phyloP scores from a whole-genome alignment of 257 asterid genomes.

The Salvia miltiorrhiza region DNA sequence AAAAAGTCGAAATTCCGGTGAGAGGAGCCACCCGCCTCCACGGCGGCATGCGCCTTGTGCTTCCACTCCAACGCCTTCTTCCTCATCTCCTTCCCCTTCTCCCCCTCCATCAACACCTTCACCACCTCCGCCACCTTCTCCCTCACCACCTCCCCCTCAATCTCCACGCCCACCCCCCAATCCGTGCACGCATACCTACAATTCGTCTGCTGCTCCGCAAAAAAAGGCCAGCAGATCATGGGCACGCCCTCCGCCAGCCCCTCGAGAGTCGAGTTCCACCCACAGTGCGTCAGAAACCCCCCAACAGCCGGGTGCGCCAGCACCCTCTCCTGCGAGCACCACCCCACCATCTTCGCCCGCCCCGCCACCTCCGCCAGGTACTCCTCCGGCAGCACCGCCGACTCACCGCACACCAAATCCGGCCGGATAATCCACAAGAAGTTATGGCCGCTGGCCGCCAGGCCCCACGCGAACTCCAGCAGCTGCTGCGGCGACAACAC shows the following conservation, averaged over 20 bases:
- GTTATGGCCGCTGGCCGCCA: constrained; percentile 41
- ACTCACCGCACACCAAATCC: constrained; percentile 48
- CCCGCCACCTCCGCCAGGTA: constrained; percentile 39
- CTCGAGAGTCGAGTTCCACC: constrained; percentile 68
- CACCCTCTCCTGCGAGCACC: constrained; percentile 66
- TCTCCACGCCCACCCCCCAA: constrained; percentile 57
- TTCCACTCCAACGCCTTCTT: constrained; percentile 51
- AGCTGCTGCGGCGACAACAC: constrained; percentile 41
- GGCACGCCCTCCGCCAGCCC: constrained; percentile 55
- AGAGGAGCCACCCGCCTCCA: constrained; percentile 38
- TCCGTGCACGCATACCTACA: constrained; percentile 44
- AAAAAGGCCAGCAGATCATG: constrained; percentile 74
- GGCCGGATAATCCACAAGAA: constrained; percentile 69
- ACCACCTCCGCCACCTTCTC: constrained; percentile 48
- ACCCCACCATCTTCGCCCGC: constrained; percentile 50
- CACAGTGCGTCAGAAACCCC: constrained; percentile 56
- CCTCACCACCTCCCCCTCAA: constrained; percentile 45
- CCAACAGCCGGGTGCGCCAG: constrained; percentile 48
- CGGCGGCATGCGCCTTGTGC: constrained; percentile 38
- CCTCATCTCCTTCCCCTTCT: constrained; percentile 51
- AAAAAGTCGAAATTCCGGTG: constrained; percentile 34
- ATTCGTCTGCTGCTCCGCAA: constrained; percentile 67
- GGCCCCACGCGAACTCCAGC: constrained; percentile 70
- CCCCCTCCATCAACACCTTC: constrained; percentile 58
- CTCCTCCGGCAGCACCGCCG: constrained; percentile 41